Conservation (phyloP, 805 yeast genomes). For the Lipomyces japonicus region DNA sequence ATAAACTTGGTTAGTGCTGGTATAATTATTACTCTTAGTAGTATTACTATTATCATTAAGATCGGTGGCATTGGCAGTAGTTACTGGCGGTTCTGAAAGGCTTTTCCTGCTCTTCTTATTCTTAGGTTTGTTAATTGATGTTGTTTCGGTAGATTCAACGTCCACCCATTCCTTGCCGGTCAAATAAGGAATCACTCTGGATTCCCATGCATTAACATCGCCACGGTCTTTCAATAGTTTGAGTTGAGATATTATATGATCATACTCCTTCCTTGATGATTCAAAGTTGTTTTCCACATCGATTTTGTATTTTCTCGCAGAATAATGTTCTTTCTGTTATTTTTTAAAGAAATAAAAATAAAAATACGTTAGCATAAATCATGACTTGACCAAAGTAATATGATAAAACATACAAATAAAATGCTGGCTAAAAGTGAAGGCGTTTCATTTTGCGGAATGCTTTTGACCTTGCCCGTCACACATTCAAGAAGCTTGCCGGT, state of each 20-base stretch:
- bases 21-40: too few species aligned
- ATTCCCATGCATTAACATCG: slow-evolving; percentile 5
- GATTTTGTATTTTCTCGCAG: slow-evolving; percentile 6
- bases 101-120: not conserved
- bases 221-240: not conserved
- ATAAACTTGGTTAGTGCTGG: too few species aligned
- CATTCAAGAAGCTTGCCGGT: slow-evolving; percentile 22
- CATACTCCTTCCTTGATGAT: slow-evolving; percentile 1
- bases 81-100: not conserved
- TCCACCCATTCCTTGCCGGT: slow-evolving; percentile 9
- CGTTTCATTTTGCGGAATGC: slow-evolving; percentile 2
- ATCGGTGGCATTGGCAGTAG: too few species aligned
- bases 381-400: not conserved
- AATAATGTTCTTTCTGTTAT: slow-evolving; percentile 3
- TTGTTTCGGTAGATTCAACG: not conserved
- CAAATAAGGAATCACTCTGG: slow-evolving; percentile 1
- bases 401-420: slow-evolving; percentile 6
- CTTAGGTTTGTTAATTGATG: not conserved
- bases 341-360: too few species aligned
- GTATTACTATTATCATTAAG: too few species aligned
- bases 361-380: not conserved
- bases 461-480: slow-evolving; percentile 16
- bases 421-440: slow-evolving; percentile 10
- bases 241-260: slow-evolving; percentile 2
- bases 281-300: not conserved